Conservation (phyloP, 164 flowering plant species). For the Macadamia integrifolia region DNA sequence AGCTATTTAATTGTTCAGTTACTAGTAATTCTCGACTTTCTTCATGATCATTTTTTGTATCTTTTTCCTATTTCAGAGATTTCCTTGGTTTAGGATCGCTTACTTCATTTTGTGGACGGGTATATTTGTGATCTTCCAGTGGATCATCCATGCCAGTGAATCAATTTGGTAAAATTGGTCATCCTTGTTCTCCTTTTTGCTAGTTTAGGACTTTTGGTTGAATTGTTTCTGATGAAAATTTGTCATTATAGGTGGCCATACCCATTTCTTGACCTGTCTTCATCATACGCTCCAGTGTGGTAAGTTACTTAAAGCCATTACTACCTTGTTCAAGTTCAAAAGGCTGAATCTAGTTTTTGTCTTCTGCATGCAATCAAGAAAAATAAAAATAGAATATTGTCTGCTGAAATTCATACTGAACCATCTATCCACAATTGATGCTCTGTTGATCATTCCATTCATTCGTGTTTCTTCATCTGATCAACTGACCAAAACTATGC, state of each 20-base stretch:
- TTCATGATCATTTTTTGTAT: not conserved
- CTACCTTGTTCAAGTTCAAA: not conserved
- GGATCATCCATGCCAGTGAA: constrained; percentile 76
- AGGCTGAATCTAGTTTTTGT: not conserved
- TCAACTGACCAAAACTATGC: not conserved
- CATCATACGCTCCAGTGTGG: constrained; percentile 56
- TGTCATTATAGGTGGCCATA: constrained; percentile 48
- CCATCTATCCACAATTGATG: not conserved
- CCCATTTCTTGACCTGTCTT: constrained; percentile 63
- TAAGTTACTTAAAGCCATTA: constrained; percentile 12
- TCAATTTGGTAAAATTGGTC: constrained; percentile 41
- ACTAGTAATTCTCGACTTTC: not conserved
- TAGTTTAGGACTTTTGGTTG: not conserved
- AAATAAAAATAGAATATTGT: no score
- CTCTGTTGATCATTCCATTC: not conserved
- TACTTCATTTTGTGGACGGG: constrained; percentile 82
- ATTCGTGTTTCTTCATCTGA: not conserved
- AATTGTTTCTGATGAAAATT: not conserved
- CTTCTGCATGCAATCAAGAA: not conserved
- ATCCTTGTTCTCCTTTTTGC: not conserved
- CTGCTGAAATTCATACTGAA: no score
- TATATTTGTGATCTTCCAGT: constrained; percentile 64
- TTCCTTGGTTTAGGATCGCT: constrained; percentile 82
- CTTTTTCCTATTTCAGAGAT: constrained; percentile 37
- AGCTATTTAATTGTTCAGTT: not conserved